A percentile compares a stretch with the other conserved stretches of the same genome.
Evolutionary conservation across 805 yeast species (phyloP).

Genomic region (Candida golubevii): DNA sequence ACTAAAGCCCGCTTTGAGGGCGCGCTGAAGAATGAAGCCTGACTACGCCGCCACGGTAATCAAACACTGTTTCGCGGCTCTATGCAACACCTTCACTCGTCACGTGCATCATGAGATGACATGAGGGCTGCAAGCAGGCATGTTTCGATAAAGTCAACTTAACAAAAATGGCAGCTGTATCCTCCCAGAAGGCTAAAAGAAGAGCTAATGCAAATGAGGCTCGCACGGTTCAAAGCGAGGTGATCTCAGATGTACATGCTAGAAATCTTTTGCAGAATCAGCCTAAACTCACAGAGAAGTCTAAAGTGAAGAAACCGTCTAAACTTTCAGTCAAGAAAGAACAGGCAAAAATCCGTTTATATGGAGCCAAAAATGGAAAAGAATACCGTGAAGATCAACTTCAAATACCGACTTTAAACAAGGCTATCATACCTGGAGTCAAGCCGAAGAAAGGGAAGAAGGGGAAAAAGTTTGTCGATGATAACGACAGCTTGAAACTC

Average conservation of each 20-base stretch:
- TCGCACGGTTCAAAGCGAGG: conserved; percentile 62
- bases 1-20: too few relatives aligned
- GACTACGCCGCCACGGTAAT: too few relatives aligned
- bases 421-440: conserved; percentile 80
- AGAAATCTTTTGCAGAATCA: conserved; percentile 57
- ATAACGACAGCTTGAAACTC: conserved; percentile 58
- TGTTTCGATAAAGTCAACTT: too few relatives aligned
- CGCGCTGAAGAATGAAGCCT: too few relatives aligned
- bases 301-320: conserved; percentile 45
- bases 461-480: conserved; percentile 75
- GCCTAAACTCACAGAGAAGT: conserved; percentile 58
- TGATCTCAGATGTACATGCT: conserved; percentile 61
- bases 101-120: conserved; percentile 8
- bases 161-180: conserved; percentile 52
- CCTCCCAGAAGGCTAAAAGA: conserved; percentile 58
- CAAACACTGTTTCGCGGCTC: too few relatives aligned
- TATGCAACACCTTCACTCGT: neutral
- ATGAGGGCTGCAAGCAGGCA: neutral
- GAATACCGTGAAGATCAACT: conserved; percentile 74
- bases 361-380: conserved; percentile 57
- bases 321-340: conserved; percentile 60
- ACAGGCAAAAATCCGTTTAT: conserved; percentile 58
- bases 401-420: conserved; percentile 74
- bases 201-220: conserved; percentile 47
- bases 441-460: conserved; percentile 78